Base-by-base conservation (phyloP, 257 asterid species). In the Petunia axillaris region DNA sequence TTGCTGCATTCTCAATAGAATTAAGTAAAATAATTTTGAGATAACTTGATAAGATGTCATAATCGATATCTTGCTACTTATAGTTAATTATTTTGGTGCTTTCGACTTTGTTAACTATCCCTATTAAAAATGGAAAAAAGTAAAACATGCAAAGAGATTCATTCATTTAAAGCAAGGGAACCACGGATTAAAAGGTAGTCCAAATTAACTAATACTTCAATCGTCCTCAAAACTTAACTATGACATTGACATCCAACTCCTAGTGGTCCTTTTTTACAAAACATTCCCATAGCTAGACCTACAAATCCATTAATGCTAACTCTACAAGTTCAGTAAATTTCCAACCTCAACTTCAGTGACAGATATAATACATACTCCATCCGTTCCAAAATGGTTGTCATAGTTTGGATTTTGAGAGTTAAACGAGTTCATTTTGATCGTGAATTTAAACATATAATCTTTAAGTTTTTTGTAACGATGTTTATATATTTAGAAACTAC, bases 221-320 rank as follows among this genome's bases (percentile, higher is more conserved):
- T 71, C 75, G 53, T 13, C 64, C 38, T 78, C 62, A 65, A 78
- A 62, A n/a, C 81, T 50, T 78, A 25, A 78, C 46, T 64, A 48
- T 16, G 76, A 78, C 37, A 55, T 37, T 64, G 81, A 78, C 15
- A 64, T 78, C 76, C 81, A 78, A 78, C 76, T 15, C 50, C 76
- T 50, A 46, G n/a, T 78, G 81, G 76, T 78, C 81, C 81, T n/a
- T 60, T 6, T 48, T 8, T 35, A 39, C 60, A 71, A 78, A 68
- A 78, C 81, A 78, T 78, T 78, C 81, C 76, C 52, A 78, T 78
- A 36, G 40, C 4, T 64, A 48, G 52, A 14, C 62, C 77, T 35
- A 71, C 62, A 71, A 50, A 2, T 71, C 35, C 62, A 71, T 71
- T 48, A 71, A 48, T 48, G 77, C 77, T 10, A 46, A 9, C 10